Percentiles rank a stretch among this genome's conserved stretches.
phyloP scores from a whole-genome alignment of 495 filamentous ascomycete genomes.

The Polyplosphaeria fusca region DNA sequence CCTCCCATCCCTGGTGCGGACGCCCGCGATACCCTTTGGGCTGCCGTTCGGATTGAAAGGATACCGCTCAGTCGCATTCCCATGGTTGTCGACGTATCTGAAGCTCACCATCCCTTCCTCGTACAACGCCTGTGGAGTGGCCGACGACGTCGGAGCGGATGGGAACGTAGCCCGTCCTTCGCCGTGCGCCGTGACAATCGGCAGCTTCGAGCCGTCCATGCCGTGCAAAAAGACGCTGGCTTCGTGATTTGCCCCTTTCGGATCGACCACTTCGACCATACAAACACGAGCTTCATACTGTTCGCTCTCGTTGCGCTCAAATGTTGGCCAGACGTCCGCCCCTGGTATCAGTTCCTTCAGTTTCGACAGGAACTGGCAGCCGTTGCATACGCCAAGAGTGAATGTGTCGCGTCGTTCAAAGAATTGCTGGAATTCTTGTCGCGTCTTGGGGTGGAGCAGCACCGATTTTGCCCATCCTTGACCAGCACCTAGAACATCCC shows the following conservation, averaged over 20 bases:
- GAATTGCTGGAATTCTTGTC: conserved; percentile 76
- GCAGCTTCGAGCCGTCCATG: conserved; percentile 79
- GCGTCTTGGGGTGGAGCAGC: conserved; percentile 72
- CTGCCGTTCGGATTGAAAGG: conserved; percentile 94
- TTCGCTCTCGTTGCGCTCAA: conserved; percentile 78
- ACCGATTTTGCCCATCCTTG: conserved; percentile 97
- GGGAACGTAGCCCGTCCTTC: conserved; percentile 83
- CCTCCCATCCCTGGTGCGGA: conserved; percentile 75
- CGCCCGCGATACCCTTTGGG: conserved; percentile 78
- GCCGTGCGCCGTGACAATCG: conserved; percentile 87
- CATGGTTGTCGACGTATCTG: conserved; percentile 78
- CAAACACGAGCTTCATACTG: conserved; percentile 89
- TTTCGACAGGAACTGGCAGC: conserved; percentile 89
- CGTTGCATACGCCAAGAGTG: conserved; percentile 92
- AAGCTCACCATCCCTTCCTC: conserved; percentile 64
- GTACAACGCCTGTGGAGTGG: conserved; percentile 54
- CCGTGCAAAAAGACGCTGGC: conserved; percentile 90
- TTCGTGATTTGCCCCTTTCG: conserved; percentile 41
- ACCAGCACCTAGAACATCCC: conserved; percentile 91
- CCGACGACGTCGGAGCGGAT: conserved; percentile 40
- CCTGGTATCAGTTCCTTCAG: conserved; percentile 85
- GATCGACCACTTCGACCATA: conserved; percentile 79
- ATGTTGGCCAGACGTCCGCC: conserved; percentile 78
- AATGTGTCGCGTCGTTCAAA: conserved; percentile 90
- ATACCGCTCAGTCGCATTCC: conserved; percentile 73